Conservation (phyloP, 257 asterid species). For the Solanum etuberosum region DNA sequence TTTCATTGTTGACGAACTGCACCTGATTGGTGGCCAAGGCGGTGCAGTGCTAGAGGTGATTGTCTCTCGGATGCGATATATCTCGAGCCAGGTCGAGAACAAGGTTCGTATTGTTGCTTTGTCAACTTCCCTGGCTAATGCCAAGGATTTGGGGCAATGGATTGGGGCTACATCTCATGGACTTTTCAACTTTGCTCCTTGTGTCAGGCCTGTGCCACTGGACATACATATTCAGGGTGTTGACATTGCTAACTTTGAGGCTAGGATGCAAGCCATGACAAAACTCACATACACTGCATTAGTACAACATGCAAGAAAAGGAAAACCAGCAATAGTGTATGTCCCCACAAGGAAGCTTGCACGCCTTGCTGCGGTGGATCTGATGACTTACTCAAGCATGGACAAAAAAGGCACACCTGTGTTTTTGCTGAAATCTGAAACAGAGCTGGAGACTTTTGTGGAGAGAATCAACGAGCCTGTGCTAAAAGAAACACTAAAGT, state of each 20-base stretch:
- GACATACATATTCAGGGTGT: conserved; percentile 34
- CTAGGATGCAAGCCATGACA: conserved; percentile 36
- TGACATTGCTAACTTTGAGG: conserved; percentile 29
- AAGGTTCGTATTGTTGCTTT: conserved; percentile 19
- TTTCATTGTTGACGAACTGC: conserved; percentile 28
- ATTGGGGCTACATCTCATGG: conserved; percentile 35
- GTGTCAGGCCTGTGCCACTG: conserved; percentile 31
- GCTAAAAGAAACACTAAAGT: conserved; percentile 16
- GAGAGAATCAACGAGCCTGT: conserved; percentile 21
- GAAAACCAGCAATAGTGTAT: conserved; percentile 33
- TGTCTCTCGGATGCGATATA: conserved; percentile 25
- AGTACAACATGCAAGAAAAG: conserved; percentile 22
- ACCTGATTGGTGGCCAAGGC: conserved; percentile 31
- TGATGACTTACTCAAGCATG: conserved; percentile 20
- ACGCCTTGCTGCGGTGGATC: conserved; percentile 26
- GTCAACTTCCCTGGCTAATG: conserved; percentile 29
- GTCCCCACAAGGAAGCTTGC: conserved; percentile 32
- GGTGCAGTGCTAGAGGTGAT: conserved; percentile 24
- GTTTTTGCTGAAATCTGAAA: conserved; percentile 12
- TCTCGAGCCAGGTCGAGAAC: conserved; percentile 15
- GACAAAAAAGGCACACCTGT: conserved; percentile 8
- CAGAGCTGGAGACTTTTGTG: conserved; percentile 17
- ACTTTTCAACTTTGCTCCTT: conserved; percentile 28
- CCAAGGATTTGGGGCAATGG: conserved; percentile 34
- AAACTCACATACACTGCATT: conserved; percentile 31